These are phyloP conservation scores for Melanogaster broomeanus DNA, from an alignment of 768 basidiomycete genomes.

Conservation along the genomic window DNA sequence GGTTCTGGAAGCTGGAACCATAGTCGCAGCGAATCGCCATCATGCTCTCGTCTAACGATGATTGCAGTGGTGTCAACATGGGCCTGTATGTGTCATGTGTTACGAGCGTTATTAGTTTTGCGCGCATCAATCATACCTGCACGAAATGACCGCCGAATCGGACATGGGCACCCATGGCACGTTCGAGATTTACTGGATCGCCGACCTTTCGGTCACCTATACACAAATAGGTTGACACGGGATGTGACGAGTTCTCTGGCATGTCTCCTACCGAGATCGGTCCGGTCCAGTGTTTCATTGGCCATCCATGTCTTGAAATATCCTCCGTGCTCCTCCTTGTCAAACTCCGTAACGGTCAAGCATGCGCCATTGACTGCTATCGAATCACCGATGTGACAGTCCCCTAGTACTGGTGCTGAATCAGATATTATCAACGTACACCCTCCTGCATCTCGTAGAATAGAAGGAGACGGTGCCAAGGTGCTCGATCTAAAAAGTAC, in stretches of 20 bases:
- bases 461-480: constrained; percentile 71
- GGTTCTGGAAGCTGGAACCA: constrained; percentile 73
- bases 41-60: constrained; percentile 60
- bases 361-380: constrained; percentile 90
- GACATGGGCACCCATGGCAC: constrained; percentile 90
- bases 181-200: constrained; percentile 87
- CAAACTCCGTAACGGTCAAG: constrained; percentile 88
- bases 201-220: constrained; percentile 78
- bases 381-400: constrained; percentile 93
- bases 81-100: constrained; percentile 52
- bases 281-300: constrained; percentile 90
- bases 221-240: constrained; percentile 5
- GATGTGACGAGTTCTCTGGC: neutral
- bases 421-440: constrained; percentile 81
- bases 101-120: neutral
- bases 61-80: constrained; percentile 92
- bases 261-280: constrained; percentile 72
- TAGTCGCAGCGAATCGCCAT: constrained; percentile 88
- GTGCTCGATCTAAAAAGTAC: constrained; percentile 75
- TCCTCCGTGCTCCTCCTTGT: constrained; percentile 58
- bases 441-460: constrained; percentile 68
- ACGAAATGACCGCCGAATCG: constrained; percentile 98
- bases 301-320: constrained; percentile 96
- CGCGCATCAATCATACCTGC: constrained; percentile 57
- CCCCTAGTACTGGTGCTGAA: constrained; percentile 71